Percentiles rank a stretch among this genome's conserved stretches.
Evolutionary conservation across 768 basidiomycete species (phyloP).

Genomic region (Lentinus tigrinus): DNA sequence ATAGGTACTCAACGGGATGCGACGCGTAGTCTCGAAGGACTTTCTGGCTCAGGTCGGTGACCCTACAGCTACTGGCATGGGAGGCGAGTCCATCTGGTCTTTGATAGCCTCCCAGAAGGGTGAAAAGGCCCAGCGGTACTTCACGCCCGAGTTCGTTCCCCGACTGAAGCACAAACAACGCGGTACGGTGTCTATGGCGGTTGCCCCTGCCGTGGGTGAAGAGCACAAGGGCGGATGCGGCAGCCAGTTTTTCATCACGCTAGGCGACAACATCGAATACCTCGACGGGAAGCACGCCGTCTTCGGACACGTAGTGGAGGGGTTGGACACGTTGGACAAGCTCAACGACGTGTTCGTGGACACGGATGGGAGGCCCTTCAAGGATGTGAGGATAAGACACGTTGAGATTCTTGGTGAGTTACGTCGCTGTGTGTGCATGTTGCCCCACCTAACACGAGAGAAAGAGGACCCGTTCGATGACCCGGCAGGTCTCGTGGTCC

Average conservation of each 20-base stretch:
- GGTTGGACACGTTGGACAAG: constrained; percentile 87
- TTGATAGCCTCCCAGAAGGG: constrained; percentile 52
- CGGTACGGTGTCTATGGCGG: constrained; percentile 97
- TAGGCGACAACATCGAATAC: constrained; percentile 89
- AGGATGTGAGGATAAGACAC: constrained; percentile 93
- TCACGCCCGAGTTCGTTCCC: constrained; percentile 78
- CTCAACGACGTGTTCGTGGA: constrained; percentile 91
- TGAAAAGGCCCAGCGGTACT: constrained; percentile 65
- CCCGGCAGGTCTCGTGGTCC: constrained; percentile 69
- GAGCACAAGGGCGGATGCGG: constrained; percentile 73
- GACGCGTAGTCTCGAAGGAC: constrained; percentile 83
- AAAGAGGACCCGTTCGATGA: constrained; percentile 95
- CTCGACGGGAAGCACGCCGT: constrained; percentile 91
- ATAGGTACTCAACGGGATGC: background rate
- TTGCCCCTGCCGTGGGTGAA: constrained; percentile 76
- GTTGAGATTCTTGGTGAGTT: constrained; percentile 87
- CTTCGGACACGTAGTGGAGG: constrained; percentile 95
- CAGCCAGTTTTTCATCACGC: constrained; percentile 95
- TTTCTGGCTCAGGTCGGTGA: constrained; percentile 98
- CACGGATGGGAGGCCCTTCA: constrained; percentile 84
- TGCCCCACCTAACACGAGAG: background rate
- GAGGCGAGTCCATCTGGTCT: constrained; percentile 90
- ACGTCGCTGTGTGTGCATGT: background rate
- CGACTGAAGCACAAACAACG: constrained; percentile 79
- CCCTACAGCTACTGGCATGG: constrained; percentile 90